Percentiles rank a stretch among this genome's conserved stretches.
Evolutionary conservation across 179 eudicot genomes (phyloP).

Genomic region (Silene noctiflora): DNA sequence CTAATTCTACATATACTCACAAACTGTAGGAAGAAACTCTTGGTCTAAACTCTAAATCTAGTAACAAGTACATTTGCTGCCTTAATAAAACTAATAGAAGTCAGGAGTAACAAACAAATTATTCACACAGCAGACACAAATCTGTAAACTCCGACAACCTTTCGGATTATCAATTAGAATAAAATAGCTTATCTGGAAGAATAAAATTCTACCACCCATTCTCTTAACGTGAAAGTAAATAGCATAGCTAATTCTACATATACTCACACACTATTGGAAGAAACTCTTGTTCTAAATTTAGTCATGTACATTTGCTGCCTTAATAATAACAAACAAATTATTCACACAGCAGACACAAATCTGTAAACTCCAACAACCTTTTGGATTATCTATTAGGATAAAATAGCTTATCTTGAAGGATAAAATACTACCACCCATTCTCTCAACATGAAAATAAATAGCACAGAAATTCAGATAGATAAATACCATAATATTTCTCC

Average conservation of each 20-base stretch:
- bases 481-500: constrained; percentile 47
- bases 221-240: neutral
- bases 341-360: neutral
- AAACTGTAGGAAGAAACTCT: neutral
- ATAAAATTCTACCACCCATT: neutral
- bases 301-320: neutral
- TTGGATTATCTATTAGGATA: neutral
- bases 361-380: neutral
- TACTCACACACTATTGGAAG: neutral
- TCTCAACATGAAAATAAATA: neutral
- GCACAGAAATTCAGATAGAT: neutral
- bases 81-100: neutral
- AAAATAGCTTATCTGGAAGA: neutral
- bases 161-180: neutral
- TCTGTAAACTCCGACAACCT: neutral
- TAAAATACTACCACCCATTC: neutral
- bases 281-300: neutral
- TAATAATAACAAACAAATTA: neutral
- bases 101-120: neutral
- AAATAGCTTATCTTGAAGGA: neutral
- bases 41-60: neutral
- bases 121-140: neutral
- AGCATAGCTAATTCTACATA: constrained; percentile 2
- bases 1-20: constrained; percentile 4
- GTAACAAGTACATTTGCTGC: neutral